Base-by-base conservation (phyloP, 2,329 filamentous ascomycete species). In the Lasiodiplodia theobromae region DNA sequence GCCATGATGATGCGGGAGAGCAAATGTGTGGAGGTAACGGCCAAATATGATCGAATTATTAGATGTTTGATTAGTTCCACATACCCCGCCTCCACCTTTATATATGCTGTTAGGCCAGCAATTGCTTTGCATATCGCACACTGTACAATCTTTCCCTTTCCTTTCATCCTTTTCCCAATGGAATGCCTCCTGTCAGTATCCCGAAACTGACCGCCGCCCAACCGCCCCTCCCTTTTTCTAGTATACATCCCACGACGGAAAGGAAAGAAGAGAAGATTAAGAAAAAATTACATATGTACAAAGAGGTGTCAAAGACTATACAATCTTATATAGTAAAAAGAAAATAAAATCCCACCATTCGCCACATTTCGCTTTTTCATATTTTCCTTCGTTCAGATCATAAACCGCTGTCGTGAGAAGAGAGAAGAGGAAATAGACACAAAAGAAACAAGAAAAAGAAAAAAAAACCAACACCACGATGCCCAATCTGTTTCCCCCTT, bases 371-470 rank as follows among this genome's bases (percentile, higher is more conserved):
- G 25, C 52, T 31, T 31, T 56, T n/a, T 31, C 25, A n/a, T 31
- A n/a, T n/a, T 31, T 31, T 56, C 28, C 28, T 34, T 34, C 52
- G 28, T 56, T 53, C 52, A 56, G 10, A 34, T 56, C 52, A 28
- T 56, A 56, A 31, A 56, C 52, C 52, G 52, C 52, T 56, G 52
- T 56, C 52, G 52, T 56, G 23, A 56, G 28, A 56, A 40, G 10
- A 47, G 40, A 47, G 44, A 47, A 11, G 21, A 11, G 12, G 8
- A 47, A 47, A n/a, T 10, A 18, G 16, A n/a, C 8, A 47, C 44
- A 47, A 47, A 47, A 1, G 10, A 47, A 10, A 10, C n/a, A n/a
- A n/a, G n/a, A n/a, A 40, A 40, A 3, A 16, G 3, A 10, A 40
- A 40, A 16, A 40, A 14, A 18, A 44, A 44, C n/a, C n/a, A 47